Percentiles rank a stretch among this genome's conserved stretches.
Evolutionary conservation across 768 basidiomycete genomes (phyloP).

Genomic region (Cubamyces sp.): DNA sequence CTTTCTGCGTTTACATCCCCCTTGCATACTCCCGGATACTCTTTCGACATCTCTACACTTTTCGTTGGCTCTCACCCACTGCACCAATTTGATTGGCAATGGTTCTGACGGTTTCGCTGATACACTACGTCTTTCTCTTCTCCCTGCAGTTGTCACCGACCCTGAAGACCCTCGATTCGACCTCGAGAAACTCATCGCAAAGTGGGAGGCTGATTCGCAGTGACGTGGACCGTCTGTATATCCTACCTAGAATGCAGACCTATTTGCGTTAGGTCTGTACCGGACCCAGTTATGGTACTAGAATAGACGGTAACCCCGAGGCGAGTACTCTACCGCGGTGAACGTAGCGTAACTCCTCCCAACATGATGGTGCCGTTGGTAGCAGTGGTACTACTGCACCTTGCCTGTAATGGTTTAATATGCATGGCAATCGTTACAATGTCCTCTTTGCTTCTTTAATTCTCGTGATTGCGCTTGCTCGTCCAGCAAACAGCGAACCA

Average conservation of each 20-base stretch:
- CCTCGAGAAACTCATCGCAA: conserved; percentile 84
- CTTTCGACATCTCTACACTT: background rate
- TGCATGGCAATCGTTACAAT: too few species aligned
- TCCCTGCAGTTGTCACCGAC: conserved; percentile 77
- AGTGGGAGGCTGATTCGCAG: conserved; percentile 68
- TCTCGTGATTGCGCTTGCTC: too few species aligned
- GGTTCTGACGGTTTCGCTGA: background rate
- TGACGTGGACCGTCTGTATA: conserved; percentile 24
- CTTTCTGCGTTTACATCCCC: background rate
- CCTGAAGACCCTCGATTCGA: conserved; percentile 96
- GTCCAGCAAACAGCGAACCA: too few species aligned
- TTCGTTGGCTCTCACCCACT: too few species aligned
- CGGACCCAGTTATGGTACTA: background rate
- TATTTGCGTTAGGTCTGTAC: conserved; percentile 4
- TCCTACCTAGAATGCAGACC: conserved; percentile 22
- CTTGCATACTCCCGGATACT: background rate
- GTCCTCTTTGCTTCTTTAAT: too few species aligned
- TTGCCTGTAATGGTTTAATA: too few species aligned
- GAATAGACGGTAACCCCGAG: background rate
- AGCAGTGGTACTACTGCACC: too few species aligned
- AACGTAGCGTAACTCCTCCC: too few species aligned
- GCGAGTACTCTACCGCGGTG: too few species aligned
- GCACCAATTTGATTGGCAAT: too few species aligned
- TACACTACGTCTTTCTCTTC: background rate
- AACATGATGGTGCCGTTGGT: too few species aligned